Conservation (phyloP, 441 rosid species). For the Theobroma grandiflorum region DNA sequence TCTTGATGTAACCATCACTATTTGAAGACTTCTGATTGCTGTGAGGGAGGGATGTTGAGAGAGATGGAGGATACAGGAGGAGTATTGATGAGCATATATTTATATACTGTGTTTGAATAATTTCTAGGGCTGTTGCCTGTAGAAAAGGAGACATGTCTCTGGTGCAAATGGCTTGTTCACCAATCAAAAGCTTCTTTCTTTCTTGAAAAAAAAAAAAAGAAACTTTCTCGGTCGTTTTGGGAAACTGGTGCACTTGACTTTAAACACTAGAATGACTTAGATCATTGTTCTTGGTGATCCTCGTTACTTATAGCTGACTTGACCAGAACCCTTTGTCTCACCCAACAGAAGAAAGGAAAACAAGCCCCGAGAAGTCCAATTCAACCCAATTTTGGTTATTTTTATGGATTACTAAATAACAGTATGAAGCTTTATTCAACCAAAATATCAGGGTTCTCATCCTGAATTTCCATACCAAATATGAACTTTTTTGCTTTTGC, state of each 20-base stretch:
- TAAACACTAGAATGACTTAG: conserved; percentile 25
- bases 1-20: conserved; percentile 42
- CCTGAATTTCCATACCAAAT: too few species aligned
- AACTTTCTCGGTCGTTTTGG: conserved; percentile 27
- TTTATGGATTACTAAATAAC: not conserved
- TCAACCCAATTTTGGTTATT: not conserved
- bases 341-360: not conserved
- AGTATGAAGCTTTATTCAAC: not conserved
- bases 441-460: not conserved
- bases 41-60: not conserved
- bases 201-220: conserved; percentile 9
- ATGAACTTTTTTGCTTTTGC: too few species aligned
- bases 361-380: not conserved
- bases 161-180: conserved; percentile 35
- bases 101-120: not conserved
- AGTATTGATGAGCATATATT: not conserved
- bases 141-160: conserved; percentile 46
- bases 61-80: not conserved
- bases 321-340: not conserved
- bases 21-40: conserved; percentile 16
- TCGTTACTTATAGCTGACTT: not conserved
- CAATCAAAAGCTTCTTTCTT: conserved; percentile 29
- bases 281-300: conserved; percentile 11
- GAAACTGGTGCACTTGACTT: conserved; percentile 42
- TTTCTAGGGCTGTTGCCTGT: conserved; percentile 31